These are phyloP conservation scores for Flaveria brownii DNA, from an alignment of 129 eudicot species.

Conservation along the genomic window DNA sequence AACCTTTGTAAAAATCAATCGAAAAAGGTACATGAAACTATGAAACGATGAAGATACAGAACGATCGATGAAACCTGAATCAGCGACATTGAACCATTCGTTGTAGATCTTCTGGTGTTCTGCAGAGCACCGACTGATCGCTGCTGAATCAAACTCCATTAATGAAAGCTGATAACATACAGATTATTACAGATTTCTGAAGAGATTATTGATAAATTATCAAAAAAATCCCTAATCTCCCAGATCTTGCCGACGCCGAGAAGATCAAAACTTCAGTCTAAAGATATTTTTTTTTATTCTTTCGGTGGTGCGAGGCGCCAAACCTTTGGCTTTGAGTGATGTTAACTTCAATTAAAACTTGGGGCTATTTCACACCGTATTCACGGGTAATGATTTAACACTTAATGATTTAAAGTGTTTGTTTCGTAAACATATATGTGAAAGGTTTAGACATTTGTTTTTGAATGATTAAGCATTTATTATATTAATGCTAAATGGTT, in stretches of 20 bases:
- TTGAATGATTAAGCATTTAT: no score
- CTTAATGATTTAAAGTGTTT: no score
- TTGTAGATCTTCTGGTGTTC: constrained; percentile 82
- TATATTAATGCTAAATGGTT: no score
- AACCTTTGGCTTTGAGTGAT: constrained; percentile 33
- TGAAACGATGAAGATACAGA: not conserved
- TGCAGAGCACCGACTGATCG: constrained; percentile 76
- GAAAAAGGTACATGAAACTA: not conserved
- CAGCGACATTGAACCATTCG: constrained; percentile 81
- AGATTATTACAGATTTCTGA: not conserved
- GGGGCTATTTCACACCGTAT: no score
- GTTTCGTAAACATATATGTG: no score
- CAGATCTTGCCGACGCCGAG: constrained; percentile 31
- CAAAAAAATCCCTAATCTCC: constrained; percentile 28
- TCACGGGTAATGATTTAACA: no score
- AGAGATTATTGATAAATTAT: not conserved
- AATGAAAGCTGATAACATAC: not conserved
- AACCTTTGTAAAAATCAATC: not conserved
- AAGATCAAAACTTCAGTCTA: constrained; percentile 26
- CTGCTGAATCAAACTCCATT: constrained; percentile 81
- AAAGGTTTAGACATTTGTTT: no score
- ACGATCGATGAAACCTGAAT: constrained; percentile 55
- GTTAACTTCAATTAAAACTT: not conserved
- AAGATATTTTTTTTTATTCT: constrained; percentile 25
- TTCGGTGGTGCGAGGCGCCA: constrained; percentile 37